A percentile compares a stretch with the other conserved stretches of the same genome.
These are phyloP conservation scores for Exophiala mesophila DNA, from an alignment of 2,329 filamentous ascomycete species.

Conservation along the genomic window DNA sequence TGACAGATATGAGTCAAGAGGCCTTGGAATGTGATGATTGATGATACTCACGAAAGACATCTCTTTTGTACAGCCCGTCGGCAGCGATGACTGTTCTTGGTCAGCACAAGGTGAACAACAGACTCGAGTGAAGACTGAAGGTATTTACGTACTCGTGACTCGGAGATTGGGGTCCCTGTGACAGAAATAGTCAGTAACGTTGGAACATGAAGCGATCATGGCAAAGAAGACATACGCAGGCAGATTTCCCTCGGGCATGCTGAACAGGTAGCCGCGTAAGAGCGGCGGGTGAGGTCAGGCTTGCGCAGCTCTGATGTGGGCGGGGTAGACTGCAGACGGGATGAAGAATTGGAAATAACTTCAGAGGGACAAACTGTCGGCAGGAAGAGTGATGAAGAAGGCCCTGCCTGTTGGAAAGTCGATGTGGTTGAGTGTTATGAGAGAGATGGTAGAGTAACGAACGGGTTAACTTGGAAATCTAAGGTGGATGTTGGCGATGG, in stretches of 20 bases:
- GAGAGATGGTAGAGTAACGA: too few species aligned
- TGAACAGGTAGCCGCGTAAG: slow-evolving; percentile 2
- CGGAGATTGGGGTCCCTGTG: slow-evolving; percentile 77
- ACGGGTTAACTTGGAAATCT: too few species aligned
- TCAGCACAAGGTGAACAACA: slow-evolving; percentile 18
- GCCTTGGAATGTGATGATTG: too few species aligned
- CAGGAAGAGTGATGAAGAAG: background rate
- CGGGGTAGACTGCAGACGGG: slow-evolving; percentile 1
- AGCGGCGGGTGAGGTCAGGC: slow-evolving; percentile 1
- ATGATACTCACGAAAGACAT: slow-evolving; percentile 98
- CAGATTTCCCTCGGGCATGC: slow-evolving; percentile 55
- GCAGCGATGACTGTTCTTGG: slow-evolving; percentile 82
- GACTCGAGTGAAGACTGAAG: slow-evolving; percentile 19
- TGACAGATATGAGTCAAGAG: slow-evolving; percentile 45
- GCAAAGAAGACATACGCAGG: slow-evolving; percentile 50
- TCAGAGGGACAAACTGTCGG: background rate
- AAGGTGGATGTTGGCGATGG: too few species aligned
- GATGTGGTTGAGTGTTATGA: too few species aligned
- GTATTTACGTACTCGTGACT: slow-evolving; percentile 69
- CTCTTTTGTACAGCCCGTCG: slow-evolving; percentile 96
- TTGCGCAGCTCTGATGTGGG: background rate
- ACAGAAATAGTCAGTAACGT: slow-evolving; percentile 13
- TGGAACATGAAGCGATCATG: slow-evolving; percentile 3
- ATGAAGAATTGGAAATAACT: background rate
- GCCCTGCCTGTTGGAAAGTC: too few species aligned